These are phyloP conservation scores for Cornus kousa DNA, from an alignment of 148 eudicot species.

Conservation along the genomic window DNA sequence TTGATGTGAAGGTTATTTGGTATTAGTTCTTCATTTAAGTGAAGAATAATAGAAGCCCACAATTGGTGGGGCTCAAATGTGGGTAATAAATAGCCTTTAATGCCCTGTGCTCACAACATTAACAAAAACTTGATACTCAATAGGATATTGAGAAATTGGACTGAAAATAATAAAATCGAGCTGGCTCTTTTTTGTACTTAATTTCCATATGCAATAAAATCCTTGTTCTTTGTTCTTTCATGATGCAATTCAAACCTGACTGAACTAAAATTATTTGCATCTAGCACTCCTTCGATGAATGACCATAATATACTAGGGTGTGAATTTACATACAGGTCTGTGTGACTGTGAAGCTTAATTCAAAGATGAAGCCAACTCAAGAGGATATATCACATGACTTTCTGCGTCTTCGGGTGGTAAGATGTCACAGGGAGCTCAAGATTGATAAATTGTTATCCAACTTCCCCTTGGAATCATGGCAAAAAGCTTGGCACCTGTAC, in stretches of 20 bases:
- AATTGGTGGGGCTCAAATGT: too few relatives aligned
- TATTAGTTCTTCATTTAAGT: too few relatives aligned
- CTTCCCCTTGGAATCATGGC: slow-evolving; percentile 53
- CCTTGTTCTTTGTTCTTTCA: too few relatives aligned
- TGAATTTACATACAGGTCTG: slow-evolving; percentile 49
- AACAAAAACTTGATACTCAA: too few relatives aligned
- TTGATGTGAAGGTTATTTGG: too few relatives aligned
- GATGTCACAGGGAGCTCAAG: slow-evolving; percentile 78
- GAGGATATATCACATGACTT: slow-evolving; percentile 44
- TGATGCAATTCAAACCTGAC: not conserved
- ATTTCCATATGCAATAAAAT: too few relatives aligned
- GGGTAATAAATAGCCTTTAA: too few relatives aligned
- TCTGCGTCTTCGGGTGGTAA: slow-evolving; percentile 53
- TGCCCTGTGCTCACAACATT: not conserved
- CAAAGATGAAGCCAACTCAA: slow-evolving; percentile 26
- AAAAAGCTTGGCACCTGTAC: slow-evolving; percentile 62
- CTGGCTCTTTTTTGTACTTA: not conserved
- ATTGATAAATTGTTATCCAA: slow-evolving; percentile 43
- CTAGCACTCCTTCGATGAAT: not conserved
- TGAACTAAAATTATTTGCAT: not conserved
- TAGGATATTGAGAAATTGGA: not conserved
- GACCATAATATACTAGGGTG: not conserved
- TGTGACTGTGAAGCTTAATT: slow-evolving; percentile 48
- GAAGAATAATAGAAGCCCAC: too few relatives aligned
- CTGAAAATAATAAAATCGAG: not conserved